A percentile compares a stretch with the other conserved stretches of the same genome.
Evolutionary conservation across 2,329 filamentous ascomycete genomes (phyloP).

Genomic region (Xylaria hypoxylon): DNA sequence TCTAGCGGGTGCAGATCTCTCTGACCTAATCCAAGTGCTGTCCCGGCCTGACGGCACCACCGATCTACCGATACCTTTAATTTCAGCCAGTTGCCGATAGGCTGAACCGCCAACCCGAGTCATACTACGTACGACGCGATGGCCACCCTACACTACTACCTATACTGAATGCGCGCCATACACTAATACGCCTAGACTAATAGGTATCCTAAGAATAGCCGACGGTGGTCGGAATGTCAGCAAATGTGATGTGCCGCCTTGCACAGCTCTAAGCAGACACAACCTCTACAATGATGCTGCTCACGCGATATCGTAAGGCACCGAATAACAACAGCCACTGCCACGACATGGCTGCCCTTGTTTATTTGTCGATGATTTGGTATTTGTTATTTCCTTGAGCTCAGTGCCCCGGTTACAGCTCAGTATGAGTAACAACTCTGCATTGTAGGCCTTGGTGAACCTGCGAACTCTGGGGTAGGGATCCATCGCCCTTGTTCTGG

Average conservation of each 20-base stretch:
- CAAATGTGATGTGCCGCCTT: slow-evolving; percentile 32
- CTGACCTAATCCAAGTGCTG: no score
- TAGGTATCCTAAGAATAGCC: slow-evolving; percentile 33
- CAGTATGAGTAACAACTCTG: slow-evolving; percentile 32
- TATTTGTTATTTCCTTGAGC: slow-evolving; percentile 28
- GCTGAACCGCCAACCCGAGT: slow-evolving; percentile 26
- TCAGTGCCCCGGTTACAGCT: slow-evolving; percentile 26
- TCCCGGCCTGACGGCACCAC: slow-evolving; percentile 38
- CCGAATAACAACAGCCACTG: slow-evolving; percentile 21
- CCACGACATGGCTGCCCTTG: slow-evolving; percentile 29
- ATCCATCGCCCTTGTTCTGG: slow-evolving; percentile 20
- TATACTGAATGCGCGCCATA: slow-evolving; percentile 12
- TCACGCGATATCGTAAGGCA: slow-evolving; percentile 31
- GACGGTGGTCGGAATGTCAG: slow-evolving; percentile 25
- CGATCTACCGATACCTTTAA: slow-evolving; percentile 33
- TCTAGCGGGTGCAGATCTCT: no score
- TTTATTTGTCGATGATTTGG: slow-evolving; percentile 14
- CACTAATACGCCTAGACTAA: slow-evolving; percentile 21
- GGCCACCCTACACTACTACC: slow-evolving; percentile 12
- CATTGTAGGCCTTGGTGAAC: slow-evolving; percentile 28
- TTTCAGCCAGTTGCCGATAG: slow-evolving; percentile 33
- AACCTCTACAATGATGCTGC: slow-evolving; percentile 18
- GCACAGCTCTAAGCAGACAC: slow-evolving; percentile 21
- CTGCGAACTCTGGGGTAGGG: slow-evolving; percentile 32
- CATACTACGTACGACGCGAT: slow-evolving; percentile 20